Percentiles rank a stretch among this genome's conserved stretches.
These are phyloP conservation scores for Laguncularia racemosa DNA, from an alignment of 345 rosid species.

Conservation along the genomic window DNA sequence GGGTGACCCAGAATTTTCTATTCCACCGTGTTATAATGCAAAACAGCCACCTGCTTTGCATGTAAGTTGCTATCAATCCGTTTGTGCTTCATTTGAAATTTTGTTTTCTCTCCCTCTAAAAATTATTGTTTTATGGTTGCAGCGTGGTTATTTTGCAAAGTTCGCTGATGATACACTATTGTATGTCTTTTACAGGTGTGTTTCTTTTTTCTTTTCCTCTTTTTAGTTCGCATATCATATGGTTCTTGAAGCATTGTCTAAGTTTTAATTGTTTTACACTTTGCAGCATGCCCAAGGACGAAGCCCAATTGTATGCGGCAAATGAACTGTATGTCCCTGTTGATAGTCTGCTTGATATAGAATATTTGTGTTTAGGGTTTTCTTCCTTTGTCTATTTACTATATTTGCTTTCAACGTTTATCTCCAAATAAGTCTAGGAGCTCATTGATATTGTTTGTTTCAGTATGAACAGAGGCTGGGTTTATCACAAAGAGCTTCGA, in stretches of 20 bases:
- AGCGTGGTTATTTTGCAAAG: conserved; percentile 83
- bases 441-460: conserved; percentile 13
- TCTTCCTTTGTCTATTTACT: background rate
- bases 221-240: background rate
- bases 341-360: background rate
- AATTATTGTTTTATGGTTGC: conserved; percentile 24
- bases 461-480: conserved; percentile 89
- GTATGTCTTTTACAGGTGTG: conserved; percentile 84
- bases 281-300: conserved; percentile 97
- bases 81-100: background rate
- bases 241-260: background rate
- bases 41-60: conserved; percentile 73
- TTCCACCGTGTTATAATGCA: conserved; percentile 90
- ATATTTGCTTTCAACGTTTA: background rate
- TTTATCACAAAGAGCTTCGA: conserved; percentile 82
- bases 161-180: conserved; percentile 68
- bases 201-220: conserved; percentile 1
- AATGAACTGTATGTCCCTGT: conserved; percentile 76
- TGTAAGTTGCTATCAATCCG: conserved; percentile 31
- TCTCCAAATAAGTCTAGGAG: background rate
- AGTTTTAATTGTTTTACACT: conserved; percentile 30
- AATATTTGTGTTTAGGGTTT: background rate
- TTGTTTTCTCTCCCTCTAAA: background rate
- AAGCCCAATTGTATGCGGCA: conserved; percentile 87
- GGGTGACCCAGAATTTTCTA: conserved; percentile 87